These are phyloP conservation scores for Xylaria longipes DNA, from an alignment of 495 filamentous ascomycete genomes.

Conservation along the genomic window DNA sequence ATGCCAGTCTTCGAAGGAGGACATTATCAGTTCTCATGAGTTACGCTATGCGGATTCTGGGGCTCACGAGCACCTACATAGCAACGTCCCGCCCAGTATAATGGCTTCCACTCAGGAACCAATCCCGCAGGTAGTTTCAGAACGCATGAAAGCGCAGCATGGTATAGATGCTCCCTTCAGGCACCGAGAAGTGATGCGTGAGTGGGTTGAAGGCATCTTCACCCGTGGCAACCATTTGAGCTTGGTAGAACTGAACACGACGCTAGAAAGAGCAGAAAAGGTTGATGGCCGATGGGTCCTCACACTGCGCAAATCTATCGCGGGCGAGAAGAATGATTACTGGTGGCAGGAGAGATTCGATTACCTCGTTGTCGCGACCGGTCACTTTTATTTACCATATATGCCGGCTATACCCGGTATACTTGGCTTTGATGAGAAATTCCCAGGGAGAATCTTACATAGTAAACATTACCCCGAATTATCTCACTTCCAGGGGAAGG, in stretches of 20 bases:
- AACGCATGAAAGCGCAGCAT: background rate
- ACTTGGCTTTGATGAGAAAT: slow-evolving; percentile 39
- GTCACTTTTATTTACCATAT: slow-evolving; percentile 47
- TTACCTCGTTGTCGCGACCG: slow-evolving; percentile 41
- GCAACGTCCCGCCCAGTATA: slow-evolving; percentile 48
- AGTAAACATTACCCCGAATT: slow-evolving; percentile 44
- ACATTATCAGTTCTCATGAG: slow-evolving; percentile 45
- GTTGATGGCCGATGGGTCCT: slow-evolving; percentile 24
- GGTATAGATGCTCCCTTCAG: background rate
- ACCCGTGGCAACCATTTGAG: background rate
- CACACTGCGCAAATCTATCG: slow-evolving; percentile 37
- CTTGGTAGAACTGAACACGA: background rate
- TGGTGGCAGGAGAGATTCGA: slow-evolving; percentile 52
- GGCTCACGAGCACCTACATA: slow-evolving; percentile 52
- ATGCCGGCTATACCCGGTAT: slow-evolving; percentile 39
- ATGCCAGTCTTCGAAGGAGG: slow-evolving; percentile 47
- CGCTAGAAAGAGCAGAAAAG: background rate
- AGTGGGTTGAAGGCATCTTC: background rate
- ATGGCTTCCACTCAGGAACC: slow-evolving; percentile 52
- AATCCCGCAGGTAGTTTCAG: slow-evolving; percentile 6
- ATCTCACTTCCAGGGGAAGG: slow-evolving; percentile 52
- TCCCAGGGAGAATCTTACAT: slow-evolving; percentile 43
- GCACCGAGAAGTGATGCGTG: background rate
- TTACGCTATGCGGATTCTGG: slow-evolving; percentile 60
- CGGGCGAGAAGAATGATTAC: slow-evolving; percentile 38